phyloP scores from a whole-genome alignment of 345 rosid species.

The Pelargonium nanum region DNA sequence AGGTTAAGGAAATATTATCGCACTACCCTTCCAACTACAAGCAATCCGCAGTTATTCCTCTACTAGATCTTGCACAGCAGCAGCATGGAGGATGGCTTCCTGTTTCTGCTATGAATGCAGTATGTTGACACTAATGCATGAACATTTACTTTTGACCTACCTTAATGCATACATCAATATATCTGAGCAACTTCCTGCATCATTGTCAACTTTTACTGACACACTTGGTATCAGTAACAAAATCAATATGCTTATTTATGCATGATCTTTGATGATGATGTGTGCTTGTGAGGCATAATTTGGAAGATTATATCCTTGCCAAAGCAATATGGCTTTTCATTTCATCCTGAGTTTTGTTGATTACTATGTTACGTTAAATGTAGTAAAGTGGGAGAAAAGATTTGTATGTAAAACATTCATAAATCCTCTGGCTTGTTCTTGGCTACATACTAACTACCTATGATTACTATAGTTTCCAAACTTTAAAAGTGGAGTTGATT shows the following conservation, averaged over 20 bases:
- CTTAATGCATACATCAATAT: background rate
- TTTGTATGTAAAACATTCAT: too few relatives aligned
- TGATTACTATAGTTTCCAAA: background rate
- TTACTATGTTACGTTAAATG: background rate
- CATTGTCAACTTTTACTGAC: background rate
- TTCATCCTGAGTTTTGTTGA: background rate
- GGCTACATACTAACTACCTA: background rate
- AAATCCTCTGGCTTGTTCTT: background rate
- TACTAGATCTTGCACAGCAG: slow-evolving; percentile 98
- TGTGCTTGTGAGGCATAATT: too few relatives aligned
- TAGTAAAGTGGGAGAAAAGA: background rate
- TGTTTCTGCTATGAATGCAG: slow-evolving; percentile 98
- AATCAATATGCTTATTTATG: background rate
- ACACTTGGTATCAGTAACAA: background rate
- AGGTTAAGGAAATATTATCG: slow-evolving; percentile 90
- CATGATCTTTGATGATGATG: background rate
- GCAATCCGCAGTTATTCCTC: slow-evolving; percentile 94
- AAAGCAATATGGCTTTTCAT: background rate
- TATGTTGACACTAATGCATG: slow-evolving; percentile 17
- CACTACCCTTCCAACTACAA: slow-evolving; percentile 96
- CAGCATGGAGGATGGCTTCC: slow-evolving; percentile 99
- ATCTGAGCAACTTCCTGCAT: background rate
- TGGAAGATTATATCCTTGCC: too few relatives aligned
- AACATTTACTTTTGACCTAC: background rate
- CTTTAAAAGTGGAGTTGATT: too few relatives aligned